phyloP scores from a whole-genome alignment of 2,329 filamentous ascomycete species.

The Trichophyton equinum region DNA sequence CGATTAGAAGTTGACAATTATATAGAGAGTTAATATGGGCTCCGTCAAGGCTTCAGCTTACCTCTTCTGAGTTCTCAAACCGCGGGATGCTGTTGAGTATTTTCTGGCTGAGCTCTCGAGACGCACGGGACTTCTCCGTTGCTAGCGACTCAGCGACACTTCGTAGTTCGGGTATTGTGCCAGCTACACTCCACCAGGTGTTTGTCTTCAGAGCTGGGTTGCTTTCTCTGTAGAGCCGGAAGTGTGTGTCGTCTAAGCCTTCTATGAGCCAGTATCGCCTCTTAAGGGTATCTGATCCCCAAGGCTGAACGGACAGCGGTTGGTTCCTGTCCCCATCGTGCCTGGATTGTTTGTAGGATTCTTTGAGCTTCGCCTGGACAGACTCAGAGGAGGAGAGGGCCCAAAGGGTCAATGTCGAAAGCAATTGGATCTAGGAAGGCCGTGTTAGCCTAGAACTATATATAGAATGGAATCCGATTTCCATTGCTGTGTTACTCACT shows the following conservation, averaged over 20 bases:
- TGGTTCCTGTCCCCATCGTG: conserved; percentile 71
- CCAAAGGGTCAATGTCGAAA: conserved; percentile 79
- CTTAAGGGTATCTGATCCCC: conserved; percentile 82
- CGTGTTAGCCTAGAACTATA: background rate
- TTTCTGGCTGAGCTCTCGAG: conserved; percentile 62
- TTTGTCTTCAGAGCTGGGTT: conserved; percentile 60
- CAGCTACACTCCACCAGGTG: conserved; percentile 89
- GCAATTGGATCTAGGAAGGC: conserved; percentile 55
- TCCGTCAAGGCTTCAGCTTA: conserved; percentile 30
- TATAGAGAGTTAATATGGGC: background rate
- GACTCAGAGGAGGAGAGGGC: conserved; percentile 75
- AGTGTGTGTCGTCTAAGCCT: conserved; percentile 84
- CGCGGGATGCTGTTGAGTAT: conserved; percentile 70
- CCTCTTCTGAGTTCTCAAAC: conserved; percentile 87
- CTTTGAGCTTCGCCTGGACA: conserved; percentile 67
- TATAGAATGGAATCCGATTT: background rate
- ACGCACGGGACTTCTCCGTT: conserved; percentile 68
- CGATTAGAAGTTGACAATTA: background rate
- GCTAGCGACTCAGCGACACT: conserved; percentile 63
- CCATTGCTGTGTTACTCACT: conserved; percentile 37
- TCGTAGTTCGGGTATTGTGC: conserved; percentile 75
- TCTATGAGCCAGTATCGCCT: conserved; percentile 89
- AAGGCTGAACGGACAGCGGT: conserved; percentile 75
- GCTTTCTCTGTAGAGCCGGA: conserved; percentile 87
- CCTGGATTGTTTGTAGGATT: conserved; percentile 76